Evolutionary conservation across 1,284 basidiomycete species (phyloP), one percentile per base, ranked within the genome.

Genomic region (Leccinum subrobustum): DNA sequence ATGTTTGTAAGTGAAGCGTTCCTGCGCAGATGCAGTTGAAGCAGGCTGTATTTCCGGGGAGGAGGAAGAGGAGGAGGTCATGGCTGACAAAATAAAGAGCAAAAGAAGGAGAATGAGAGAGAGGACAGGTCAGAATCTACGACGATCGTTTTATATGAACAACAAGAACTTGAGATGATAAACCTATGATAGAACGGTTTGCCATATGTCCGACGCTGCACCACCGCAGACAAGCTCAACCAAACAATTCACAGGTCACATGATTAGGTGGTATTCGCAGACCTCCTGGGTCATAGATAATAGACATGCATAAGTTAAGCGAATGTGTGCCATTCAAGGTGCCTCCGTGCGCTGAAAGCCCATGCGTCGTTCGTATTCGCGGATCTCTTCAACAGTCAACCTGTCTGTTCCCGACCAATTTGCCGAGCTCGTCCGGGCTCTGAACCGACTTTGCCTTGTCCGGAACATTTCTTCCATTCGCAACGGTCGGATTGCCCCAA

Each of bases 351-450:
- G 79, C 64, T 77, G 81, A 78, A 89, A 98, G 4, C 95, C 95
- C 95, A 98, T 98, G 62, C 91, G 81, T 68, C 83, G 83, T 3
- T 89, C 92, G 72, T 97, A 98, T 67, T 94, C 91, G 60, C 81
- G 78, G 76, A 95, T 87, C 75, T 98, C 95, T 64, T 89, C 85
- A 39, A 80, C 75, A 6, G 93, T 95, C 64, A 98, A 78, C 37
- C 87, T 82, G 77, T 98, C 95, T 14, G 88, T 78, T 16, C 92
- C 93, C 16, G 86, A 84, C 95, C 95, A 98, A 73, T 96, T 96
- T 48, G 95, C 96, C 18, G 93, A 95, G 69, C 92, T 95, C 6
- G 93, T 93, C 57, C 95, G 82, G 12, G 91, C 89, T 61, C 94
- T 83, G 79, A 97, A 96, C 54, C 90, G 83, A 61, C 86, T 90